These are phyloP conservation scores for Entrophospora sp. DNA, from an alignment of 192 early-diverging fungal species.

Conservation along the genomic window DNA sequence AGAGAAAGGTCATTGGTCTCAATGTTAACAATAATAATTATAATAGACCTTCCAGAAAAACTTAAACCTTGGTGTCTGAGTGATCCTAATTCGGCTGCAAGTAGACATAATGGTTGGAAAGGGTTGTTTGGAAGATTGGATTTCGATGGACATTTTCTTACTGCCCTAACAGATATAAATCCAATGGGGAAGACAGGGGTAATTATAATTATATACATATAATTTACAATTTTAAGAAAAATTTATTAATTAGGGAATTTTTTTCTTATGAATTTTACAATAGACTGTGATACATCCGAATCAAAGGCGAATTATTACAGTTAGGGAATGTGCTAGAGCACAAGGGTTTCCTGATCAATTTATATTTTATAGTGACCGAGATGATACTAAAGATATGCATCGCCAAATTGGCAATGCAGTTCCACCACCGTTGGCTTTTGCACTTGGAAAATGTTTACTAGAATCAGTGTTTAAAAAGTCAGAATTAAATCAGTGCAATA, in stretches of 20 bases:
- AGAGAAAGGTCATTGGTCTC: not conserved
- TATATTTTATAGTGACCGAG: slow-evolving; percentile 33
- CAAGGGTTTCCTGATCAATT: slow-evolving; percentile 67
- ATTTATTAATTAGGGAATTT: not conserved
- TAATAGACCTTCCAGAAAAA: slow-evolving; percentile 30
- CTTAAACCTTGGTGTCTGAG: slow-evolving; percentile 52
- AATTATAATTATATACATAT: not conserved
- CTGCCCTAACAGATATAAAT: slow-evolving; percentile 48
- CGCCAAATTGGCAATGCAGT: slow-evolving; percentile 67
- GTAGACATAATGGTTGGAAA: slow-evolving; percentile 53
- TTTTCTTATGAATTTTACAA: not conserved
- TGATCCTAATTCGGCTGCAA: slow-evolving; percentile 39
- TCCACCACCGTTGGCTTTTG: slow-evolving; percentile 53
- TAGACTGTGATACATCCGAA: slow-evolving; percentile 56
- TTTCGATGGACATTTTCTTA: slow-evolving; percentile 49
- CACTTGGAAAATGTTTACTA: slow-evolving; percentile 42
- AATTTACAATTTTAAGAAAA: not conserved
- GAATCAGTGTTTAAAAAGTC: slow-evolving; percentile 38
- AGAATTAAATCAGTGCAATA: too few relatives aligned
- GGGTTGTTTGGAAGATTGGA: slow-evolving; percentile 54
- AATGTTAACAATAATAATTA: not conserved
- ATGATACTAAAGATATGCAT: slow-evolving; percentile 40
- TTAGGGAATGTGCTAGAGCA: slow-evolving; percentile 57
- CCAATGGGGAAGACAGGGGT: slow-evolving; percentile 56
- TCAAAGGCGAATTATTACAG: slow-evolving; percentile 47